These are phyloP conservation scores for Rhizomucor pusillus DNA, from an alignment of 371 early-diverging fungal genomes.

Conservation along the genomic window DNA sequence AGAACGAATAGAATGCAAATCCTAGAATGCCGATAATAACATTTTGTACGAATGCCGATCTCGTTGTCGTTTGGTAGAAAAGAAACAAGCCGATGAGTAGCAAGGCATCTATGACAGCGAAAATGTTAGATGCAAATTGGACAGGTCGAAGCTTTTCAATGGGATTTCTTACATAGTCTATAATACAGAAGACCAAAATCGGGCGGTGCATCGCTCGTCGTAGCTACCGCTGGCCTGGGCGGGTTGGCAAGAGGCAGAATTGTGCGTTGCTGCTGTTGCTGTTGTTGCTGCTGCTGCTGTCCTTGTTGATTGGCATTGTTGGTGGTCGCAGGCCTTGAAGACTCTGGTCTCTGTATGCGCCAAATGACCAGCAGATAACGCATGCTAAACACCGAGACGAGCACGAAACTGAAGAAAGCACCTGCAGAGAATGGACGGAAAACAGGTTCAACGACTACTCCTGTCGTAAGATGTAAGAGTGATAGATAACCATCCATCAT, in stretches of 20 bases:
- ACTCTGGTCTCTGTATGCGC: conserved; percentile 67
- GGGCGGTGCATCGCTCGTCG: conserved; percentile 24
- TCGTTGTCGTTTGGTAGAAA: conserved; percentile 62
- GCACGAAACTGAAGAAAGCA: conserved; percentile 67
- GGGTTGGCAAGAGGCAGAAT: conserved; percentile 10
- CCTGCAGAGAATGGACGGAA: conserved; percentile 67
- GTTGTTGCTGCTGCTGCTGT: conserved; percentile 23
- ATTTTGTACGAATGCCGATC: conserved; percentile 52
- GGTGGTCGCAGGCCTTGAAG: conserved; percentile 18
- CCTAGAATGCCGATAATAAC: conserved; percentile 47
- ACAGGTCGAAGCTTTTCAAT: no score
- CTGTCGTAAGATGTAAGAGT: conserved; percentile 62
- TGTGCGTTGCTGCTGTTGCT: no score
- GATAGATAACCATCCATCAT: conserved; percentile 72
- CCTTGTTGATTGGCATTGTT: conserved; percentile 10
- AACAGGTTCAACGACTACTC: conserved; percentile 53
- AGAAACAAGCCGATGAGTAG: conserved; percentile 62
- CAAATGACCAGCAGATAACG: conserved; percentile 72
- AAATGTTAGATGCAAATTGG: background rate
- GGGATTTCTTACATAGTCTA: conserved; percentile 49
- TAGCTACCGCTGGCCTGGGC: conserved; percentile 8
- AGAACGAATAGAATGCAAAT: conserved; percentile 65
- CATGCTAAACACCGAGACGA: conserved; percentile 72
- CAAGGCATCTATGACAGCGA: conserved; percentile 45
- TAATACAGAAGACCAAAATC: conserved; percentile 51